Percentiles rank a stretch among this genome's conserved stretches.
Evolutionary conservation across 2,329 filamentous ascomycete species (phyloP).

Genomic region (Spiromastix sp.): DNA sequence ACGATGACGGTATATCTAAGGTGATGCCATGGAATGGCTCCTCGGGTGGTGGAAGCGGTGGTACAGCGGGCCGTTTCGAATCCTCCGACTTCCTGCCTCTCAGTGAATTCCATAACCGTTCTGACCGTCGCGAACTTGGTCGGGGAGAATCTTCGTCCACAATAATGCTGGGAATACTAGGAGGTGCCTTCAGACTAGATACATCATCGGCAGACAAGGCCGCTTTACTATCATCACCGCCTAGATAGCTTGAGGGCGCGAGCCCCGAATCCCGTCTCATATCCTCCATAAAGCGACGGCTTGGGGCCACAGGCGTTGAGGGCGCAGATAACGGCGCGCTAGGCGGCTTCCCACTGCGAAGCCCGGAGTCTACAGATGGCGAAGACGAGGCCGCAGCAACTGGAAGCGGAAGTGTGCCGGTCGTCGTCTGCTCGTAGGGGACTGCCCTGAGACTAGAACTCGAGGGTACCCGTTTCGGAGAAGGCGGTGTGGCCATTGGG

Average conservation of each 20-base stretch:
- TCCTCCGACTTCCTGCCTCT: slow-evolving; percentile 24
- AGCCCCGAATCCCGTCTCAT: slow-evolving; percentile 1
- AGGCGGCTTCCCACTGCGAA: neutral
- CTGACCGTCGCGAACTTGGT: slow-evolving; percentile 34
- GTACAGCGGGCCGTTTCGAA: slow-evolving; percentile 20
- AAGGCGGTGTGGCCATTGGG: neutral
- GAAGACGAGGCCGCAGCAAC: slow-evolving; percentile 1
- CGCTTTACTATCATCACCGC: slow-evolving; percentile 1
- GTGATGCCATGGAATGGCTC: slow-evolving; percentile 39
- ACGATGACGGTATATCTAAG: slow-evolving; percentile 45
- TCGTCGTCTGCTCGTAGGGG: neutral
- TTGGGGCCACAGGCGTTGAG: neutral
- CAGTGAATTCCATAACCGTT: slow-evolving; percentile 32
- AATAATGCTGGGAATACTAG: slow-evolving; percentile 31
- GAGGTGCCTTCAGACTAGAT: slow-evolving; percentile 21
- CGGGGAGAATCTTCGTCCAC: slow-evolving; percentile 25
- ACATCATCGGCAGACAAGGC: slow-evolving; percentile 11
- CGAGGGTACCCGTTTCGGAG: neutral
- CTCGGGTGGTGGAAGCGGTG: slow-evolving; percentile 24
- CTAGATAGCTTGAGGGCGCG: slow-evolving; percentile 2
- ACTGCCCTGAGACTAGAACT: neutral
- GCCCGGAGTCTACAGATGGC: slow-evolving; percentile 2
- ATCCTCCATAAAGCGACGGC: slow-evolving; percentile 2
- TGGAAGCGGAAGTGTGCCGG: neutral
- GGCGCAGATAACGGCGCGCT: neutral